These are phyloP conservation scores for Guadua angustifolia DNA, from an alignment of 176 grass and related monocot genomes.

Conservation along the genomic window DNA sequence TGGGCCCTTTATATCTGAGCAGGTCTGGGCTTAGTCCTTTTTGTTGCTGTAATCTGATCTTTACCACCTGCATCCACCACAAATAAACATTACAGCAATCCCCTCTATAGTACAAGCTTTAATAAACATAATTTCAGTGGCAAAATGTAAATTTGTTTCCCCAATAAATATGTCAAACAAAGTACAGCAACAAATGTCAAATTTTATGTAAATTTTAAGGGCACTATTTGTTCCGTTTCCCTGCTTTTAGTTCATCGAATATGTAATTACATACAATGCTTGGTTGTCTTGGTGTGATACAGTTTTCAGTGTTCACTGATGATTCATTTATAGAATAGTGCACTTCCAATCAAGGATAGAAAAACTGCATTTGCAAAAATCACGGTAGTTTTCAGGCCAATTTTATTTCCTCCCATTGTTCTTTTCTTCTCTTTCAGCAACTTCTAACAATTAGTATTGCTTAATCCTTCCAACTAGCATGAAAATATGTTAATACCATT, in stretches of 20 bases:
- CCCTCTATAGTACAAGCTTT: not conserved
- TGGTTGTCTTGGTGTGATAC: not conserved
- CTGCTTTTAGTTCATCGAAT: not conserved
- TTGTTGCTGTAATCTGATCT: slow-evolving; percentile 90
- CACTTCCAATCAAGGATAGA: not conserved
- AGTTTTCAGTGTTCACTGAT: slow-evolving; percentile 2
- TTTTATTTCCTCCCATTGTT: not conserved
- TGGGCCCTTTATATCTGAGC: slow-evolving; percentile 79
- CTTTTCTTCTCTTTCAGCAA: not conserved
- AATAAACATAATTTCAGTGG: not conserved
- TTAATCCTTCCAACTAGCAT: not conserved
- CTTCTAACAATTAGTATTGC: not conserved
- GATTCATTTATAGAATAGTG: not conserved
- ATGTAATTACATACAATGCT: not conserved
- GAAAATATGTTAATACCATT: not conserved
- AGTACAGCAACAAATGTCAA: not conserved
- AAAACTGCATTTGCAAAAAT: not conserved
- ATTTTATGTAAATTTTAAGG: not conserved
- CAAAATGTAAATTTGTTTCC: slow-evolving; percentile 13
- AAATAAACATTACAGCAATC: slow-evolving; percentile 30
- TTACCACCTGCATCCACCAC: slow-evolving; percentile 65
- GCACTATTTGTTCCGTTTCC: not conserved
- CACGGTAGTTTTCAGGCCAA: not conserved
- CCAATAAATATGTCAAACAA: not conserved
- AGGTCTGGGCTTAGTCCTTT: slow-evolving; percentile 81